Evolutionary conservation across 106 monocot species (phyloP), one percentile per base, ranked within the genome.

Genomic region (Dioscorea dumetorum): DNA sequence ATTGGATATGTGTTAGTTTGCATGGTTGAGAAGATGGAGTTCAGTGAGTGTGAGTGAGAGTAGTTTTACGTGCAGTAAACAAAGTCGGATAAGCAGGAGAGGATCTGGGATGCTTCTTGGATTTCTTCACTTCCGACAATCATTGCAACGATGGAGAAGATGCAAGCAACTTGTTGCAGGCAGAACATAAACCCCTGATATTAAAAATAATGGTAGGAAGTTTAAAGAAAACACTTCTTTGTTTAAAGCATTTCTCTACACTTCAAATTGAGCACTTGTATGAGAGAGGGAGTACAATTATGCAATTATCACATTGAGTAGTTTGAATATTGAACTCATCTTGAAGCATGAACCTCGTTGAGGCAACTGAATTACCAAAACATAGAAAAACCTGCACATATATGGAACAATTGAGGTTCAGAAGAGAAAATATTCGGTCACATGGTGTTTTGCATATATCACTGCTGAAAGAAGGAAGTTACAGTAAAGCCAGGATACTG

Each of bases 271-370:
- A n/a, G n/a, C n/a, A n/a, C n/a, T n/a, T n/a, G n/a, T n/a, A n/a
- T n/a, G n/a, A 22, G 56, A 58, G 48, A 59, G 67, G 17, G 24
- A 54, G 41, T 84, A 95, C 91, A 79, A 95, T 95, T 59, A 91
- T 95, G 86, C 91, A 95, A 76, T 91, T 95, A 66, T 95, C 95
- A 49, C 95, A 95, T 66, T 91, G 74, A 31, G 95, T 95, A n/a
- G 95, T 91, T 76, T 95, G 95, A 23, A 95, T 91, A 63, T 95
- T 95, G 85, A 95, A 95, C 71, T 95, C 95, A 63, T 95, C 95
- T 82, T 95, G 95, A 69, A 95, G 88, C 75, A 95, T 63, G 78
- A 88, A 95, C n/a, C 95, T 85, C 63, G 95, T 95, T 21, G 88
- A 91, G 20, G 95, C 91, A 65, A 95, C 95, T 2, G 95, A 95